Evolutionary conservation across 129 eudicot species (phyloP).

Genomic region (Ambrosia artemisiifolia): DNA sequence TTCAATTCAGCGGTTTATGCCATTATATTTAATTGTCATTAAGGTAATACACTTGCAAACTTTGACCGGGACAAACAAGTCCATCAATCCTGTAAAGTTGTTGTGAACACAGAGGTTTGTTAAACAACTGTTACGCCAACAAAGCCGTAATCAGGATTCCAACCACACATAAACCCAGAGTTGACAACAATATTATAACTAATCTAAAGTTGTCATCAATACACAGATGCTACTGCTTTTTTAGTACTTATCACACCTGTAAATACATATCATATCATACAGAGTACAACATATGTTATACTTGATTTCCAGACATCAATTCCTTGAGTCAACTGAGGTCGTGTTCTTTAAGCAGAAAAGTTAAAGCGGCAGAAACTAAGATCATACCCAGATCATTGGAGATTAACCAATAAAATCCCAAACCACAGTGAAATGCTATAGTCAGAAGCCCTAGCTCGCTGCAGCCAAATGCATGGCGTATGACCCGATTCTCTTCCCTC

Average conservation of each 20-base stretch:
- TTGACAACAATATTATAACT: conserved; percentile 8
- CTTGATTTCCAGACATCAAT: too few relatives aligned
- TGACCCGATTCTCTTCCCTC: too few relatives aligned
- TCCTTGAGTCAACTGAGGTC: too few relatives aligned
- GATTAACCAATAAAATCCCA: too few relatives aligned
- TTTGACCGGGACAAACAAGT: conserved; percentile 36
- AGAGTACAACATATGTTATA: neutral
- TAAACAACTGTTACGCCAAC: conserved; percentile 6
- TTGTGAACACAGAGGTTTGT: conserved; percentile 14
- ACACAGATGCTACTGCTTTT: neutral
- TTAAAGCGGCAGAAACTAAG: too few relatives aligned
- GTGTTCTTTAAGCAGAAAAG: too few relatives aligned
- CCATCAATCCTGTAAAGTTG: conserved; percentile 15
- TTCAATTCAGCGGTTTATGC: too few relatives aligned
- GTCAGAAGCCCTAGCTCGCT: too few relatives aligned
- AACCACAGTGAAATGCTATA: too few relatives aligned
- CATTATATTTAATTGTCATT: too few relatives aligned
- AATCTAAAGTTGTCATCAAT: conserved; percentile 17
- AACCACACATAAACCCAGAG: conserved; percentile 20
- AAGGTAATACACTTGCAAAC: conserved; percentile 34
- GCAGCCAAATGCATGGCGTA: too few relatives aligned
- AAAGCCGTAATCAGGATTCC: conserved; percentile 24
- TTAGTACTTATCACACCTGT: conserved; percentile 15
- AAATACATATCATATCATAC: neutral
- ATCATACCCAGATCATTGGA: too few relatives aligned